Base-by-base conservation (phyloP, 495 filamentous ascomycete species). In the Neurospora sp. region DNA sequence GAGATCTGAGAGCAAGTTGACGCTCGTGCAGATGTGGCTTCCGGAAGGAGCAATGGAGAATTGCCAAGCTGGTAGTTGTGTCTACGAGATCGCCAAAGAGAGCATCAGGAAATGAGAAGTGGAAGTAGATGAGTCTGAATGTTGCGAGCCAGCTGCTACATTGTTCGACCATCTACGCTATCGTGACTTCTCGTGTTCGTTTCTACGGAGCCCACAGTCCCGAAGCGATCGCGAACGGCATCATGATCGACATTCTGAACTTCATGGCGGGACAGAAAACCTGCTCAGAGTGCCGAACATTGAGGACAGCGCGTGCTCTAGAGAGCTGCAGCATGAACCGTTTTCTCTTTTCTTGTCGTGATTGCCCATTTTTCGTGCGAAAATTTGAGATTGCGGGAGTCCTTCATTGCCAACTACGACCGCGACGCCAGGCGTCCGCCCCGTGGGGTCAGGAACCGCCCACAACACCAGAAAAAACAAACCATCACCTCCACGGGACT, bases 381-480 rank as follows among this genome's bases (percentile, higher is more conserved):
- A 48, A 23, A 23, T 48, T 1, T 10, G 44, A 48, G 44, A 48
- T 0, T 20, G 44, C 44, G 44, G n/a, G n/a, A 12, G n/a, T 23
- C 44, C n/a, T 11, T 20, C n/a, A 5, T 48, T 3, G 44, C n/a
- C 44, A 48, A 11, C 44, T 48, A 10, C 44, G n/a, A 48, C 44
- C n/a, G n/a, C 44, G 44, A 20, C n/a, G 44, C 44, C 44, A 48
- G 44, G 44, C 44, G 9, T 12, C 44, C n/a, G n/a, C n/a, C 10
- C 5, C n/a, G 1, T 20, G 0, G 1, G 4, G 1, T 20, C 1
- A 23, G 10, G 9, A 4, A 48, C 9, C 9, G 3, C 4, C 8
- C 9, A 11, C 9, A 23, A 23, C 44, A 48, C 44, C 44, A 48
- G n/a, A 2, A 44, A 44, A 44, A n/a, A 44, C 6, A 44, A 2